phyloP scores from a whole-genome alignment of 345 rosid species.

The Erucastrum elatum region DNA sequence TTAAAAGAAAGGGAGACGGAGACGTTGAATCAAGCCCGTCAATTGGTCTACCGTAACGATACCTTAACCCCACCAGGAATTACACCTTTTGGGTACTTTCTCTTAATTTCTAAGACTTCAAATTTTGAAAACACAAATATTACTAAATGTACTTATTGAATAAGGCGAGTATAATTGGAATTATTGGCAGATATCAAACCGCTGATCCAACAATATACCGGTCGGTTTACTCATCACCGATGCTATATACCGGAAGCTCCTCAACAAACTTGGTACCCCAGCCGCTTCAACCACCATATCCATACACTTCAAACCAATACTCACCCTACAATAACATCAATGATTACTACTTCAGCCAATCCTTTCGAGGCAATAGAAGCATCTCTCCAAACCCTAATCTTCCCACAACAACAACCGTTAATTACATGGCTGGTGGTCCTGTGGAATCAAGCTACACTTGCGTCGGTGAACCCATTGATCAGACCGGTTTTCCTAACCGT shows the following conservation, averaged over 20 bases:
- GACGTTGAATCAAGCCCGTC: conserved; percentile 97
- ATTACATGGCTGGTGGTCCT: conserved; percentile 37
- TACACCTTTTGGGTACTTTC: conserved; percentile 51
- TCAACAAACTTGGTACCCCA: conserved; percentile 47
- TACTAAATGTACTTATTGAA: background rate
- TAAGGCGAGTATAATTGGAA: background rate
- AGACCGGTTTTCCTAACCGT: conserved; percentile 40
- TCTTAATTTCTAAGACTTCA: background rate
- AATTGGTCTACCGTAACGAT: conserved; percentile 82
- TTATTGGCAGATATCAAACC: conserved; percentile 52
- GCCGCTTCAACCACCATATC: conserved; percentile 44
- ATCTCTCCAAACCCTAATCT: conserved; percentile 44
- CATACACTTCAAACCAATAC: conserved; percentile 54
- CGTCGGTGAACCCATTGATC: conserved; percentile 74
- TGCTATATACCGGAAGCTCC: conserved; percentile 56
- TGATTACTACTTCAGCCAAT: conserved; percentile 80
- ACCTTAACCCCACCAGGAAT: conserved; percentile 54
- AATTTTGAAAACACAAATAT: background rate
- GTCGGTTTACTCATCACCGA: conserved; percentile 60
- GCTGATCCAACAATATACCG: conserved; percentile 61
- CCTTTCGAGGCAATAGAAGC: conserved; percentile 43
- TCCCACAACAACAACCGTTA: conserved; percentile 38
- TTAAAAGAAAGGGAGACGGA: conserved; percentile 93
- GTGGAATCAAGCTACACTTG: conserved; percentile 55
- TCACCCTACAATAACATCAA: conserved; percentile 44